Evolutionary conservation across 371 early-diverging fungal genomes (phyloP).

Genomic region (Mucor indicus): DNA sequence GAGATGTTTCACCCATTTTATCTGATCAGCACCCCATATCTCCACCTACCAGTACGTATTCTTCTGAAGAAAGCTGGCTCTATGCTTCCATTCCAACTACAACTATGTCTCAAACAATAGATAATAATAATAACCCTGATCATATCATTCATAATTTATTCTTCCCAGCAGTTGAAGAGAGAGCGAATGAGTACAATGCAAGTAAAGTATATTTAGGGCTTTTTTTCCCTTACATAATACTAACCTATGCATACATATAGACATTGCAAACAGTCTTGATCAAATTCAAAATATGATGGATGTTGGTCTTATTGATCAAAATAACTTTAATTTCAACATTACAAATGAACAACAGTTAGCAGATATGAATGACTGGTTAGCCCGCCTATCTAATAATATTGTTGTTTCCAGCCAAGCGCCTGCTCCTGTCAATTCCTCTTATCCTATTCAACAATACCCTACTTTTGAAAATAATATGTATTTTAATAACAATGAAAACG

Average conservation of each 20-base stretch:
- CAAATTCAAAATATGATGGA: slow-evolving; percentile 19
- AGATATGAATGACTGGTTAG: slow-evolving; percentile 23
- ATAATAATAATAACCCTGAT: slow-evolving; percentile 1
- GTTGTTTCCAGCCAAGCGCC: no score
- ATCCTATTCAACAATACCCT: slow-evolving; percentile 2
- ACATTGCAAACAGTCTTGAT: slow-evolving; percentile 13
- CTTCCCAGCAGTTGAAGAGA: slow-evolving; percentile 18
- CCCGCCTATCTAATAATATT: slow-evolving; percentile 21
- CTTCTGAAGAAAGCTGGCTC: slow-evolving; percentile 25
- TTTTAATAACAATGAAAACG: slow-evolving; percentile 6
- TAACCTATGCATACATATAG: no score
- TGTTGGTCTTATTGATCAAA: slow-evolving; percentile 12
- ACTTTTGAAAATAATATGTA: slow-evolving; percentile 6
- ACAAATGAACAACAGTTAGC: slow-evolving; percentile 16
- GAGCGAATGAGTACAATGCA: slow-evolving; percentile 13
- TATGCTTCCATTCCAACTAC: slow-evolving; percentile 6
- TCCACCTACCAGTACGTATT: slow-evolving; percentile 22
- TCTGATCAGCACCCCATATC: slow-evolving; percentile 23
- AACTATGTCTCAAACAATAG: slow-evolving; percentile 6
- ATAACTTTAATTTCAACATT: slow-evolving; percentile 19
- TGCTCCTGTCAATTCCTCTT: background rate
- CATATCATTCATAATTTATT: slow-evolving; percentile 17
- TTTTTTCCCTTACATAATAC: no score
- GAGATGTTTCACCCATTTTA: slow-evolving; percentile 17
- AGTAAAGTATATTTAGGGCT: no score